Evolutionary conservation across 2,329 filamentous ascomycete genomes (phyloP).

Genomic region (Didymella segeticola): DNA sequence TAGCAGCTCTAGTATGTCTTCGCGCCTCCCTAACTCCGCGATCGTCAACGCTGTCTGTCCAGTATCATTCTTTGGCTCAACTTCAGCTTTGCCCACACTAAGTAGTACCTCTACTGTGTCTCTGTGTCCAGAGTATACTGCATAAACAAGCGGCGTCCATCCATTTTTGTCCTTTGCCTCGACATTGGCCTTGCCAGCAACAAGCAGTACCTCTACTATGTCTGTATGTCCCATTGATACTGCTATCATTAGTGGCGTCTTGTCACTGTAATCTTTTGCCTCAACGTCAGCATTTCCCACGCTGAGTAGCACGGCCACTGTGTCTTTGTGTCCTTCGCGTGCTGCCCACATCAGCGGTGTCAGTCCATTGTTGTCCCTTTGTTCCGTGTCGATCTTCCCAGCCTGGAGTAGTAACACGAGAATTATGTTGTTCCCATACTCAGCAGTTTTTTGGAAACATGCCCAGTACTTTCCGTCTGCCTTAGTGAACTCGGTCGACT

Average conservation of each 20-base stretch:
- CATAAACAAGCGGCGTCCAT: not conserved
- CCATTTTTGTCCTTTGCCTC: not conserved
- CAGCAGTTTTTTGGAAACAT: not conserved
- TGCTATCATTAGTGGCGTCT: no score
- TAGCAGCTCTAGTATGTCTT: not conserved
- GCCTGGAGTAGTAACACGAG: not conserved
- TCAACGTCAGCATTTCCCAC: not conserved
- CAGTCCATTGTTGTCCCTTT: not conserved
- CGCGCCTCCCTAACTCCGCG: not conserved
- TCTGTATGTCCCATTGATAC: no score
- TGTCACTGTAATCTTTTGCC: not conserved
- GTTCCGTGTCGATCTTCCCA: not conserved
- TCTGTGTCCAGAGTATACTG: not conserved
- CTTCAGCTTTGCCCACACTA: constrained; percentile 4
- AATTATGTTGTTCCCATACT: not conserved
- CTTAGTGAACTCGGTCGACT: not conserved
- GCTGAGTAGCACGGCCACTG: not conserved
- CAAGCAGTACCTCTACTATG: no score
- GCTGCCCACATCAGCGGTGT: constrained; percentile 14
- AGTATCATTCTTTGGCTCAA: constrained; percentile 4
- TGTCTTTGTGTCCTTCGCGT: not conserved
- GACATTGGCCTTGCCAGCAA: not conserved
- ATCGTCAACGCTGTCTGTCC: not conserved
- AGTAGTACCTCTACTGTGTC: constrained; percentile 8
- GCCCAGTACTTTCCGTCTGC: not conserved